Evolutionary conservation across 176 grass and related monocot genomes (phyloP).

Genomic region (Miscanthus lutarioriparius): DNA sequence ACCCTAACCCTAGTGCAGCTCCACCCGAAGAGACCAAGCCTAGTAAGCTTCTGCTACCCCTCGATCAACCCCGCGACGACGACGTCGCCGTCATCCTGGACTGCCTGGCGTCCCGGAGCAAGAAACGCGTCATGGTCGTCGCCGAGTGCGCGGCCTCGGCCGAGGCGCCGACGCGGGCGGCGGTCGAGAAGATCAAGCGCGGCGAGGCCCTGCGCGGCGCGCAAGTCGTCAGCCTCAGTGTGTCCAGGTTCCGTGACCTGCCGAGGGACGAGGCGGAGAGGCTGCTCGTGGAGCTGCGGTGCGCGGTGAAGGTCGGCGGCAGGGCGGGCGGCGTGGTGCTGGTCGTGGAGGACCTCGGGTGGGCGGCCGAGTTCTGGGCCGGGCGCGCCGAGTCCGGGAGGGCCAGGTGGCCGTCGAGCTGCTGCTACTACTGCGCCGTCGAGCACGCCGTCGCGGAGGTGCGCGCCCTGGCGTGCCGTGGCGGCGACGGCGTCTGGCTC

Average conservation of each 20-base stretch:
- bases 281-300: constrained; percentile 52
- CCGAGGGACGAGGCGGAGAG: constrained; percentile 60
- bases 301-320: constrained; percentile 37
- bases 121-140: constrained; percentile 64
- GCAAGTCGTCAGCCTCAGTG: constrained; percentile 45
- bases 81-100: constrained; percentile 60
- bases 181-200: constrained; percentile 56
- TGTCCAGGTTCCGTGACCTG: constrained; percentile 46
- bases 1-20: constrained; percentile 47
- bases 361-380: constrained; percentile 54
- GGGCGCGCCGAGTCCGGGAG: constrained; percentile 25
- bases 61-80: constrained; percentile 45
- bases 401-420: constrained; percentile 5
- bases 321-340: constrained; percentile 41
- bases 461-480: constrained; percentile 45
- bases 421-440: constrained; percentile 53
- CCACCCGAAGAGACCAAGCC: constrained; percentile 48
- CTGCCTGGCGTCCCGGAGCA: constrained; percentile 39
- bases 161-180: constrained; percentile 41
- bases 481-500: constrained; percentile 57
- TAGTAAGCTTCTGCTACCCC: neutral
- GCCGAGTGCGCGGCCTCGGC: constrained; percentile 49
- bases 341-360: constrained; percentile 65
- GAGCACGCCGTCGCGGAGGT: constrained; percentile 71
- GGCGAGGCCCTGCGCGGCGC: constrained; percentile 48